Base-by-base conservation (phyloP, 2,329 filamentous ascomycete species). In the Penicillium sp. region DNA sequence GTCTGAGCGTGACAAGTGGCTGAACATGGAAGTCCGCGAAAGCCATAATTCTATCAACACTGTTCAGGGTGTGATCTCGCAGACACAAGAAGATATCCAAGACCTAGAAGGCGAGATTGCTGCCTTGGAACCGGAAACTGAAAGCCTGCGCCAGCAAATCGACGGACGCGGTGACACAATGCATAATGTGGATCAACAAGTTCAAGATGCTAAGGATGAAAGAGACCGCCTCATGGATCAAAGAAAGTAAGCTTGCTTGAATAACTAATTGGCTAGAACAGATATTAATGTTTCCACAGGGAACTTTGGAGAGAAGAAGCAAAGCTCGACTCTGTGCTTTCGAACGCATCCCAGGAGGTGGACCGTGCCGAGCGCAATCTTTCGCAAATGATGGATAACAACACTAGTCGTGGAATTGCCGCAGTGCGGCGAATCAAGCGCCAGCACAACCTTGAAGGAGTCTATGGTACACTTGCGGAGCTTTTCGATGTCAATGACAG, bases 401-500 rank as follows among this genome's bases (percentile, higher is more conserved):
- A 87, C 48, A 96, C 90, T 5, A 85, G 87, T 50, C 82, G 87
- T 43, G 93, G 91, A 61, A 77, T 98, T 40, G 86, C 87, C n/a
- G 85, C 87, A 3, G 85, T 98, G 17, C 83, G 88, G 48, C 82
- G 86, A 38, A 78, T 97, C 60, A 91, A 89, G 69, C 79, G 82
- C 42, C 83, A 94, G 58, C 76, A 85, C 55, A 81, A 88, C 52
- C 81, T 97, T 6, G 80, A 85, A 1, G 93, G 93, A 24, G 88
- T 93, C 2, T 94, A 95, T 65, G 93, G 94, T 43, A 95, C 90
- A 0, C 71, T 98, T 33, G 90, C 91, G 4, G 94, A 98, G 66
- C 79, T 98, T n/a, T 82, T 97, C 60, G 82, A 89, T 48, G 88
- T 95, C 43, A 81, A 77, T 51, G 88, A 95, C 46, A 80, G 82